Evolutionary conservation across 306 rosid species (phyloP).

Genomic region (Clitoria ternatea): DNA sequence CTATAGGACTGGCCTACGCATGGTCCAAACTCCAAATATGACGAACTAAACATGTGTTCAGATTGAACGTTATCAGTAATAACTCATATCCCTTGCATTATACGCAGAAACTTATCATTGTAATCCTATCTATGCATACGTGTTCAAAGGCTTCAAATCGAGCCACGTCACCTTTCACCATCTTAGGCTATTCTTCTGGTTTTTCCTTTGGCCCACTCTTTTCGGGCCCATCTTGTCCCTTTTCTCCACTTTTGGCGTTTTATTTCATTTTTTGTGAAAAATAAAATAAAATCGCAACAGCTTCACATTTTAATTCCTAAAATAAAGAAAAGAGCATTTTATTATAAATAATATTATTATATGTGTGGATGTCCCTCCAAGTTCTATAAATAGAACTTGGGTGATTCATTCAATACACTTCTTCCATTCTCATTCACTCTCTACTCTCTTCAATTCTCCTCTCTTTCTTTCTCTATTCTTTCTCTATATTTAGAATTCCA

Average conservation of each 20-base stretch:
- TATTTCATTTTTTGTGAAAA: not conserved
- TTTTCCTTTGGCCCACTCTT: not conserved
- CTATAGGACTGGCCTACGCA: slow-evolving; percentile 17
- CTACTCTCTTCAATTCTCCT: too few species aligned
- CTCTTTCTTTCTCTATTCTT: too few species aligned
- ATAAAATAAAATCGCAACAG: not conserved
- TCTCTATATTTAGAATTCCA: too few species aligned
- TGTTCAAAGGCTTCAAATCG: not conserved
- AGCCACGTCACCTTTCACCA: slow-evolving; percentile 2
- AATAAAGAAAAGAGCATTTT: not conserved
- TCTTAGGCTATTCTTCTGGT: not conserved
- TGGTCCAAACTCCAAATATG: not conserved
- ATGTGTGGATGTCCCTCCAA: too few species aligned
- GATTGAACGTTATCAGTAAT: not conserved
- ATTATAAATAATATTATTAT: too few species aligned
- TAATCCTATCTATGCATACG: not conserved
- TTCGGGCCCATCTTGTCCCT: not conserved
- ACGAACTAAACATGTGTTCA: slow-evolving; percentile 18
- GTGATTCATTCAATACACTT: too few species aligned
- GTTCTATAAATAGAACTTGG: too few species aligned
- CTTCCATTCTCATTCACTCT: too few species aligned
- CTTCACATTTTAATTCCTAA: not conserved
- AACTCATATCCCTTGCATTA: not conserved
- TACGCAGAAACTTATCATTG: not conserved
- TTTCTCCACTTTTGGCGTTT: not conserved